Base-by-base conservation (phyloP, 805 yeast species). In the Starmerella etchellsii region DNA sequence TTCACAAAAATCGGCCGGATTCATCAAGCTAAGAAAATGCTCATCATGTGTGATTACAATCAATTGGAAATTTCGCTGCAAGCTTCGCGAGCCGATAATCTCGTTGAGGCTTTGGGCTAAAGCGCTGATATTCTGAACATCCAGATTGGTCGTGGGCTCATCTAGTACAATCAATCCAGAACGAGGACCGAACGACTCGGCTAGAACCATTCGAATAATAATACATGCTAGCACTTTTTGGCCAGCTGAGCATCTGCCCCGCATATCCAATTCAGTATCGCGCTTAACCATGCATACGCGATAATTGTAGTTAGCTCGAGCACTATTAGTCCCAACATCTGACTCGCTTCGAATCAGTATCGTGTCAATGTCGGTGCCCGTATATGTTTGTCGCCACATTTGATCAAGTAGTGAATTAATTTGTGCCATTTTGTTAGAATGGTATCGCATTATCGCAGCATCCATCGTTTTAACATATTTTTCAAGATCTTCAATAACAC, bases 171-270 rank as follows among this genome's bases (percentile, higher is more conserved):
- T 83, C 61, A 91, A 81, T 37, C 98, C 98, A 64, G 95, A 88
- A 55, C 81, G 83, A 1, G 77, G 70, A 7, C 98, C 97, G 65
- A 91, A 88, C 54, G 96, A 83, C 60, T 91, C 97, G 1, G 97
- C 91, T 36, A 91, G 65, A 0, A 96, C 95, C 41, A 91, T 63
- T 41, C 99, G 68, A 42, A 91, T 88, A 25, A 91, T 76, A 36
- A 91, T 87, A 30, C 93, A 79, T 0, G 97, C 95, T 34, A 91
- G 62, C 4, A 91, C 96, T 54, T 85, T 83, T 60, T 91, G 99
- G 0, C 99, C 99, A 0, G 98, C 97, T 1, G 95, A 83, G 58
- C 99, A 91, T 43, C 98, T 65, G 0, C 98, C 99, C 47, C 99
- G 71, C 99, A 91, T 91, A 56, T 91, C 99, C 36, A 91, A 64